A percentile compares a stretch with the other conserved stretches of the same genome.
Evolutionary conservation across 495 filamentous ascomycete species (phyloP).

Genomic region (Tuber umbilicatum): DNA sequence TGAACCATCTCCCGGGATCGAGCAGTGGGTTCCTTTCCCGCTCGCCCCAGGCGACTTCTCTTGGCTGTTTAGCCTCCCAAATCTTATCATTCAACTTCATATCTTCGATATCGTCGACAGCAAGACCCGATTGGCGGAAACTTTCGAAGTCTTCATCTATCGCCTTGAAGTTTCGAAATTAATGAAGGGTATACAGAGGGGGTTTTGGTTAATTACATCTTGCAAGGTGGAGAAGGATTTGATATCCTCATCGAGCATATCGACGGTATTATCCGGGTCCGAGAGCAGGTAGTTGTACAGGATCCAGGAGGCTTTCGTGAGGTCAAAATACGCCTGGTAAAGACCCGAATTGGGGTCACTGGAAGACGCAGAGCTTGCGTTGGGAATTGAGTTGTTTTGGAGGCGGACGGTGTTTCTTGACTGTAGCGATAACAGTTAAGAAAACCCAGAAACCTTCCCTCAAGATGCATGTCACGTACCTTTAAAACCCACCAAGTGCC

Average conservation of each 20-base stretch:
- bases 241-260: not conserved
- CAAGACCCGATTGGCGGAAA: not conserved
- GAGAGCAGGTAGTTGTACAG: conserved; percentile 41
- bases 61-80: not conserved
- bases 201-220: not conserved
- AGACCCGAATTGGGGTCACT: not conserved
- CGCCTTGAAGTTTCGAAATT: not conserved
- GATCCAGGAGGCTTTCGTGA: conserved; percentile 48
- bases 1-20: conserved; percentile 38
- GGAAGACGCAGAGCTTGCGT: not conserved
- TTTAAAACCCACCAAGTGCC: conserved; percentile 50
- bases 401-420: not conserved
- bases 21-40: conserved; percentile 16
- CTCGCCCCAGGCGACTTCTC: not conserved
- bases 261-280: not conserved
- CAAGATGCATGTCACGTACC: conserved; percentile 27
- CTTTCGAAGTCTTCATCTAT: conserved; percentile 14
- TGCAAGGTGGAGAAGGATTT: not conserved
- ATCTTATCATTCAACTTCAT: not conserved
- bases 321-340: conserved; percentile 45
- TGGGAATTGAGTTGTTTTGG: not conserved
- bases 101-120: not conserved
- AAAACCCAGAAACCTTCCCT: not conserved
- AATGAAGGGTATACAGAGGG: not conserved
- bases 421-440: not conserved